A percentile compares a stretch with the other conserved stretches of the same genome.
Conservation (phyloP, 805 yeast genomes). For the Phaffomyces thermotolerans region DNA sequence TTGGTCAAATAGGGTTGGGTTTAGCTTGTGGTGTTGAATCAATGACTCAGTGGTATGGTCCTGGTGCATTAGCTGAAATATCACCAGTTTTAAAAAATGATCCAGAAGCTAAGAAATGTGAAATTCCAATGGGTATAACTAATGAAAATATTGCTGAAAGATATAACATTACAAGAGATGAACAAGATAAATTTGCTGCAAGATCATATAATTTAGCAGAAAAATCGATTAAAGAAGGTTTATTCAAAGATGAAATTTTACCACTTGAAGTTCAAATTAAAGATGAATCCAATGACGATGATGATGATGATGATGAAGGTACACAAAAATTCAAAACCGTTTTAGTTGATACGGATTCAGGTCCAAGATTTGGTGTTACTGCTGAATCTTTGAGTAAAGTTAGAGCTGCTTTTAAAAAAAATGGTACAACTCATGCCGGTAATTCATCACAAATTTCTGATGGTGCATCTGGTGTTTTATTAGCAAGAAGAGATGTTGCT, state of each 20-base stretch:
- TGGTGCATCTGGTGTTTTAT: slow-evolving; percentile 87
- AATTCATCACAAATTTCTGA: slow-evolving; percentile 94
- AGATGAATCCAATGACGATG: slow-evolving; percentile 50
- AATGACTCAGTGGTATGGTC: slow-evolving; percentile 88
- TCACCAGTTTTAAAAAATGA: slow-evolving; percentile 41
- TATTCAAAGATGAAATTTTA: slow-evolving; percentile 83
- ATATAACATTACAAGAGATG: slow-evolving; percentile 55
- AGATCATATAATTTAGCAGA: slow-evolving; percentile 80
- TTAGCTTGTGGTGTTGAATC: slow-evolving; percentile 91
- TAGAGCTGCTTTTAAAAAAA: slow-evolving; percentile 78
- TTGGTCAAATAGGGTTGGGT: slow-evolving; percentile 89
- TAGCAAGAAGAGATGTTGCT: slow-evolving; percentile 83
- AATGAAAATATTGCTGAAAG: slow-evolving; percentile 81
- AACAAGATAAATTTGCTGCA: slow-evolving; percentile 89
- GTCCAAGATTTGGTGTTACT: slow-evolving; percentile 84
- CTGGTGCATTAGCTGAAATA: slow-evolving; percentile 58
- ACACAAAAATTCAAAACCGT: slow-evolving; percentile 20
- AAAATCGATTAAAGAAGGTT: slow-evolving; percentile 58
- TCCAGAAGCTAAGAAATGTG: slow-evolving; percentile 58
- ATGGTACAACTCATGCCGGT: slow-evolving; percentile 89
- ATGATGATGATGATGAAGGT: too few relatives aligned
- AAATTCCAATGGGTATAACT: slow-evolving; percentile 95
- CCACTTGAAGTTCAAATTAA: slow-evolving; percentile 62
- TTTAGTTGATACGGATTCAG: slow-evolving; percentile 68
- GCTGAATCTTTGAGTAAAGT: slow-evolving; percentile 66